phyloP scores from a whole-genome alignment of 192 early-diverging fungal species.

The Powellomyces hirtus region DNA sequence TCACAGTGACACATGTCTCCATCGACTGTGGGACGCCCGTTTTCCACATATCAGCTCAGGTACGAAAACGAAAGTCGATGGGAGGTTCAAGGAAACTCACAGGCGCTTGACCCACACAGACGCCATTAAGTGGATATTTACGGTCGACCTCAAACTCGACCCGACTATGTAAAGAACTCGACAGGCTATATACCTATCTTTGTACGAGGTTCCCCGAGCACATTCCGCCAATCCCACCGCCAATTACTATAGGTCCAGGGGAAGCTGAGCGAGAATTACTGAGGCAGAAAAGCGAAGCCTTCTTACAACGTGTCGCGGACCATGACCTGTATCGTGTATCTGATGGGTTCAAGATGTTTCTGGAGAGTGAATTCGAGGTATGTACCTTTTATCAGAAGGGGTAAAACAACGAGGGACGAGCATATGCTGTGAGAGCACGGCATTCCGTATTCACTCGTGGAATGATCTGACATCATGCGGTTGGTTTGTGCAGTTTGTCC shows the following conservation, averaged over 20 bases:
- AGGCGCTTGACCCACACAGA: neutral
- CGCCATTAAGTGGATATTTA: neutral
- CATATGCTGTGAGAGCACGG: too few relatives aligned
- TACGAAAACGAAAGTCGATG: neutral
- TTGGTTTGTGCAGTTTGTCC: neutral
- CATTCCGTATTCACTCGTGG: too few relatives aligned
- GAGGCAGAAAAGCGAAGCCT: neutral
- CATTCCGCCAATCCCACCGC: constrained; percentile 25
- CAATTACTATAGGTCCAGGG: neutral
- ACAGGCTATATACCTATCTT: constrained; percentile 24
- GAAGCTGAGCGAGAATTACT: constrained; percentile 1
- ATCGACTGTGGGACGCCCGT: neutral
- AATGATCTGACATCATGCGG: too few relatives aligned
- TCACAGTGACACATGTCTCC: neutral
- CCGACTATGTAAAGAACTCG: constrained; percentile 18
- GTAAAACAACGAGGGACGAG: neutral
- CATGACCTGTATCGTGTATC: neutral
- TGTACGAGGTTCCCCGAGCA: constrained; percentile 12
- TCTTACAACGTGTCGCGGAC: constrained; percentile 1
- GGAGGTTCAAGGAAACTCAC: neutral
- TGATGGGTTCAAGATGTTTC: constrained; percentile 7
- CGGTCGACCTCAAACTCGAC: constrained; percentile 1
- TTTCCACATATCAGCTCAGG: neutral
- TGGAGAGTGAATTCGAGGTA: constrained; percentile 27
- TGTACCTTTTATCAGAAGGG: neutral